Conservation (phyloP, 78 protist genomes). For the Dictyostelium discoideum region DNA sequence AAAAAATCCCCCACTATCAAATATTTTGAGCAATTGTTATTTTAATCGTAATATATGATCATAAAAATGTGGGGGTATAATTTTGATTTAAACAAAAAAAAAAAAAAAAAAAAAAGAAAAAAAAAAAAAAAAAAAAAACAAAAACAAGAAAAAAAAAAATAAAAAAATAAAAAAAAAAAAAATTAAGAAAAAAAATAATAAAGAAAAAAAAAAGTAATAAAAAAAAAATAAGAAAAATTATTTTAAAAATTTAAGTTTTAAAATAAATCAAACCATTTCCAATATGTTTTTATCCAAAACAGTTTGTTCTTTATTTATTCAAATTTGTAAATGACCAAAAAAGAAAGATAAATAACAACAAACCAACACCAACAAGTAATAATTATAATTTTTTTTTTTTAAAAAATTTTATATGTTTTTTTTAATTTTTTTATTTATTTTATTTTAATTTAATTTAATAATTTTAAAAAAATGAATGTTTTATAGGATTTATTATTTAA, state of each 20-base stretch:
- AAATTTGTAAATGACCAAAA: slow-evolving; percentile 10
- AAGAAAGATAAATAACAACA: neutral
- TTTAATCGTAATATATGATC: neutral
- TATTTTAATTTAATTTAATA: neutral
- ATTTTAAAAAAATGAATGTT: neutral
- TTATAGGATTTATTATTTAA: neutral
- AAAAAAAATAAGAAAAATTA: neutral
- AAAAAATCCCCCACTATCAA: neutral
- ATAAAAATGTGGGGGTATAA: neutral
- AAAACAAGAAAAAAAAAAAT: neutral
- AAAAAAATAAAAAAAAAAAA: neutral
- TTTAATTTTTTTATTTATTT: neutral
- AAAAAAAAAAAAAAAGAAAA: too few relatives aligned
- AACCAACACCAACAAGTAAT: neutral
- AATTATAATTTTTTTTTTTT: neutral
- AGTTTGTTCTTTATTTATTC: neutral
- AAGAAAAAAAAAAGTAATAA: neutral
- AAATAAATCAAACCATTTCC: neutral
- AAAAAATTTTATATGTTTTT: neutral
- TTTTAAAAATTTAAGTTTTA: neutral
- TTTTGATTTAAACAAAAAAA: too few relatives aligned
- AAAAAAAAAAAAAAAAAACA: neutral
- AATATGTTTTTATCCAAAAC: neutral
- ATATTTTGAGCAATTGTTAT: neutral
- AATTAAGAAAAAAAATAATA: neutral